Evolutionary conservation across 352 stramenopile species (phyloP), one percentile per base, ranked within the genome.

Genomic region (Thalassiosira exigua): DNA sequence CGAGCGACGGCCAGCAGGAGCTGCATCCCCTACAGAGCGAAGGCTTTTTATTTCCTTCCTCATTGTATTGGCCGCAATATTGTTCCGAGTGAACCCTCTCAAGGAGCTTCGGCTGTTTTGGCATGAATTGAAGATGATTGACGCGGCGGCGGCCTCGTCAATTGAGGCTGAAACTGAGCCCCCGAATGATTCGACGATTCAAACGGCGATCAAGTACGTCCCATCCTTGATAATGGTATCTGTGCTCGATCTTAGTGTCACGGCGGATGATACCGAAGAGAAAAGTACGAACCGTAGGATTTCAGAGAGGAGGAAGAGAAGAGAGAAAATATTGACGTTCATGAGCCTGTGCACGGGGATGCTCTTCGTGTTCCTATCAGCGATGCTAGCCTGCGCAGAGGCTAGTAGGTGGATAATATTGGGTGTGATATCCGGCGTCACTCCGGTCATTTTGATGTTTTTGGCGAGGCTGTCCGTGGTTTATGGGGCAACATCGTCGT

Each of bases 281-380:
- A 68, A 56, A 14, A 17, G 27, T 5, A 30, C 50, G 41, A 53
- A 32, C 56, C n/a, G n/a, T n/a, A n/a, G n/a, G n/a, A 65, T 19
- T 26, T 61, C 27, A 19, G 22, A 33, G 26, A 17, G 44, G 19
- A 30, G 42, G 46, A 14, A 46, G 21, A 11, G 11, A 9, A 58
- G 56, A 22, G 48, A 48, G 3, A 46, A 4, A 65, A n/a, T 46
- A 7, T 22, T 65, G 56, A 65, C 14, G 27, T n/a, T 46, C 3
- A 50, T 65, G 56, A 48, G 21, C 7, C 21, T 48, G n/a, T 48
- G 27, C 26, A 41, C 41, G 51, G 42, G 0, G 24, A 29, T 68
- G 36, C 58, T 71, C 11, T 71, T 60, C 36, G 12, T 41, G 41
- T 71, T 71, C n/a, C 14, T 71, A 22, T 33, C 46, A 27, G 46